A percentile compares a stretch with the other conserved stretches of the same genome.
These are phyloP conservation scores for Daldinia concentrica DNA, from an alignment of 495 filamentous ascomycete species.

Conservation along the genomic window DNA sequence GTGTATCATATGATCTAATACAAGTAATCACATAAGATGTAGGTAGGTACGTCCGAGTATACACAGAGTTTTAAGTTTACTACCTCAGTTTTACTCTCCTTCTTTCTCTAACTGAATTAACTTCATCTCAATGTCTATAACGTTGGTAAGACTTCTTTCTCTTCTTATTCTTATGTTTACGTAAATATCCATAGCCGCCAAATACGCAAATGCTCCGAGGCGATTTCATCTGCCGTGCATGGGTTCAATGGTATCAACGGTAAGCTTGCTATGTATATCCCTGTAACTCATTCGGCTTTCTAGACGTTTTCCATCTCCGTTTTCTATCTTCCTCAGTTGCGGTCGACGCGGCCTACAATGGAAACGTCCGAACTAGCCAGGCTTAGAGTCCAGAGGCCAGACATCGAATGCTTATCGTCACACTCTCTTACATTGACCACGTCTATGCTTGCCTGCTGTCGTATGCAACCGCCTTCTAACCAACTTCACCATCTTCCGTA, in stretches of 20 bases:
- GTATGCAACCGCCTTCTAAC: constrained; percentile 23
- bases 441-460: constrained; percentile 21
- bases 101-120: background rate
- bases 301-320: constrained; percentile 18
- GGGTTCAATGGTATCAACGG: constrained; percentile 2
- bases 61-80: background rate
- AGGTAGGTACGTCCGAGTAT: constrained; percentile 14
- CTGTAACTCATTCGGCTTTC: constrained; percentile 23
- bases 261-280: constrained; percentile 28
- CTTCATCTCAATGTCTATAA: background rate
- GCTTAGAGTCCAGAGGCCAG: constrained; percentile 3
- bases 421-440: constrained; percentile 20
- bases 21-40: background rate
- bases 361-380: constrained; percentile 12
- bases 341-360: constrained; percentile 18
- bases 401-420: constrained; percentile 13
- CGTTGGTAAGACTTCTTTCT: background rate
- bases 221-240: constrained; percentile 35
- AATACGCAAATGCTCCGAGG: constrained; percentile 9
- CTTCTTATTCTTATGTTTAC: constrained; percentile 1
- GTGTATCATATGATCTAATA: background rate
- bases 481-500: constrained; percentile 19
- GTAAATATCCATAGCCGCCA: constrained; percentile 13
- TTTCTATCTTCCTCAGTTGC: constrained; percentile 12
- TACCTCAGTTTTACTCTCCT: background rate